Evolutionary conservation across 176 grass and related monocot genomes (phyloP), one percentile per base, ranked within the genome.

Genomic region (Bothriochloa decipiens): DNA sequence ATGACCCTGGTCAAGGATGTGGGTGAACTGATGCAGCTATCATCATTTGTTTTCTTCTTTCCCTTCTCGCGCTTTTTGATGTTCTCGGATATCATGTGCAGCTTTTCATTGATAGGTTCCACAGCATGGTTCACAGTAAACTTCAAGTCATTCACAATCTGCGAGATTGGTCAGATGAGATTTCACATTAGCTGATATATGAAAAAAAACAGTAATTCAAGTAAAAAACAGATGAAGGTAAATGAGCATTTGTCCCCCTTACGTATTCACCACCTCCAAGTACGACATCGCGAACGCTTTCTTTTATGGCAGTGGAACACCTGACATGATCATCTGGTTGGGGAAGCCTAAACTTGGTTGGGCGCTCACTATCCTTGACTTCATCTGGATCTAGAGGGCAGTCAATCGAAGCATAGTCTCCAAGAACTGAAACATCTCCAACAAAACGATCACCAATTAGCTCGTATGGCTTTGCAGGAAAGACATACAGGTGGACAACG

Each of bases 71-170:
- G 88, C 68, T 91, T 97, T 74, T 91, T 97, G 0, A 97, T 97
- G 82, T 97, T 97, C 77, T 93, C 76, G 1, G 95, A 97, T 63
- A 98, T 95, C 74, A 36, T 92, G 63, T 98, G 92, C 65, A 98
- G 83, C 65, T 90, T 98, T 79, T 88, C 82, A 5, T 98, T 93
- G 84, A 98, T 88, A 0, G 95, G 95, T 57, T 95, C 92, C 76
- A 95, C 92, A 5, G 92, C 95, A 16, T 98, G 95, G 62, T 85
- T 90, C 15, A 98, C 86, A 4, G 95, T 98, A 81, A 97, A 98
- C 91, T 93, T 98, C 91, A 98, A 83, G 77, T 98, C 95, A 85
- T 98, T 95, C 46, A 94, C 90, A 84, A 97, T 97, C 95, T 97
- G 82, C 52, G 1, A 25, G 43, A 53, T 90, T 84, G 74, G 53